Conservation (phyloP, 352 stramenopile genomes). For the Globisporangium okanoganense region DNA sequence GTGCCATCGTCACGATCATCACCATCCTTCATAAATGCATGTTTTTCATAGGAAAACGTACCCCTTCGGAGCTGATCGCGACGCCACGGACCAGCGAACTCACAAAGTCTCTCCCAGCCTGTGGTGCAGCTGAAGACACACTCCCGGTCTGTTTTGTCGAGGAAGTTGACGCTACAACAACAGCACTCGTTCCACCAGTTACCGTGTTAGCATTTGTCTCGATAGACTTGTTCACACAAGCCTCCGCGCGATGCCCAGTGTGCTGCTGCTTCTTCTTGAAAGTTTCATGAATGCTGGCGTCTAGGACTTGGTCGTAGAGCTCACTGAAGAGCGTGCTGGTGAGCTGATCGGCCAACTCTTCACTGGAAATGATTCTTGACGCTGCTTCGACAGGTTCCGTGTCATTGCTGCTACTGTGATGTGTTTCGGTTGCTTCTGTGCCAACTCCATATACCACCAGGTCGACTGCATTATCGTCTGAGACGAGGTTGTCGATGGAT, state of each 20-base stretch:
- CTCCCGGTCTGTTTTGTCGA: neutral
- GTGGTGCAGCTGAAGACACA: neutral
- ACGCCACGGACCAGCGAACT: neutral
- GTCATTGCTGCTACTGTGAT: no score
- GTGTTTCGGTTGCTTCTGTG: neutral
- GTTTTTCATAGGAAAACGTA: neutral
- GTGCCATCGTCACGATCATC: neutral
- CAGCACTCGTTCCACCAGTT: neutral
- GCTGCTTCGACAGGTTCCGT: neutral
- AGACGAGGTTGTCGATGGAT: neutral
- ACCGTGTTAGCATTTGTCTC: neutral
- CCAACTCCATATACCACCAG: no score
- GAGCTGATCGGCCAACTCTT: neutral
- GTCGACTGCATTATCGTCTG: neutral
- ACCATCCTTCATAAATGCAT: no score
- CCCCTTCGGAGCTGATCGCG: neutral
- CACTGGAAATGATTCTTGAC: neutral
- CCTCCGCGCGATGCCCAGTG: neutral
- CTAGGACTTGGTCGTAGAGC: neutral
- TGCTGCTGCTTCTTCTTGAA: neutral
- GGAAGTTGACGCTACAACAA: neutral
- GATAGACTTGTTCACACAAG: neutral
- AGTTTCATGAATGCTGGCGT: no score
- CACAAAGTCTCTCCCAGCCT: neutral
- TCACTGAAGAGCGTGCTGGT: constrained; percentile 7